These are phyloP conservation scores for Kurtzmaniella fragi DNA, from an alignment of 805 yeast species.

Conservation along the genomic window DNA sequence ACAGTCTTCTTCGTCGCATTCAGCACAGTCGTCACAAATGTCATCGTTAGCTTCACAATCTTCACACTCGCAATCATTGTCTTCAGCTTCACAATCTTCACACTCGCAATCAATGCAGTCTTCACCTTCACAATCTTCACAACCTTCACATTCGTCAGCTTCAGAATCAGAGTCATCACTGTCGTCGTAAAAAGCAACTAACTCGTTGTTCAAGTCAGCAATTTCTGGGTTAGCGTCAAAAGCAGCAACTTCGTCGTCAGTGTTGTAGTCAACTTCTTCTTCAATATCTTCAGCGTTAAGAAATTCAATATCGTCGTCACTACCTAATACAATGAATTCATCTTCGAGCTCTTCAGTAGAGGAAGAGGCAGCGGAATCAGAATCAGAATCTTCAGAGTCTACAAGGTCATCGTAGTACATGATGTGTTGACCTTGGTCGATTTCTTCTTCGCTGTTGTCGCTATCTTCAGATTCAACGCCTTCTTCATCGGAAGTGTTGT, in stretches of 20 bases:
- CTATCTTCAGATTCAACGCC: constrained; percentile 4
- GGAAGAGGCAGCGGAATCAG: constrained; percentile 17
- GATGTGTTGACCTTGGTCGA: constrained; percentile 10
- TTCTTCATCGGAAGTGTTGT: constrained; percentile 3
- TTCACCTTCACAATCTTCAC: constrained; percentile 6
- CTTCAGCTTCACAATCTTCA: neutral
- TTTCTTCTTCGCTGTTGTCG: constrained; percentile 5
- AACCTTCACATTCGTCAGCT: constrained; percentile 9
- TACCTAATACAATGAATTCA: constrained; percentile 18
- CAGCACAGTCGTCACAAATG: constrained; percentile 22
- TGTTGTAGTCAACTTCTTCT: constrained; percentile 8
- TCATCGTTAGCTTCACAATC: too few relatives aligned
- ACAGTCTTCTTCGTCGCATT: constrained; percentile 14
- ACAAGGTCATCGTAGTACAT: constrained; percentile 4
- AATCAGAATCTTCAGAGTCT: constrained; percentile 19
- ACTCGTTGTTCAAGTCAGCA: constrained; percentile 25
- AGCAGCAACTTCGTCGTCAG: constrained; percentile 12
- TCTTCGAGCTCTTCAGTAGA: constrained; percentile 9
- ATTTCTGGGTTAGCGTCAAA: constrained; percentile 14
- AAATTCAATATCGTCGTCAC: constrained; percentile 14
- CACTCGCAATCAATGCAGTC: constrained; percentile 4
- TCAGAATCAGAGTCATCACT: constrained; percentile 18
- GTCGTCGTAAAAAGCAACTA: constrained; percentile 21
- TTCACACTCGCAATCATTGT: neutral
- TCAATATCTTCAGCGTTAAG: constrained; percentile 17